Base-by-base conservation (phyloP, 441 rosid genomes). In the Populus hybrid region DNA sequence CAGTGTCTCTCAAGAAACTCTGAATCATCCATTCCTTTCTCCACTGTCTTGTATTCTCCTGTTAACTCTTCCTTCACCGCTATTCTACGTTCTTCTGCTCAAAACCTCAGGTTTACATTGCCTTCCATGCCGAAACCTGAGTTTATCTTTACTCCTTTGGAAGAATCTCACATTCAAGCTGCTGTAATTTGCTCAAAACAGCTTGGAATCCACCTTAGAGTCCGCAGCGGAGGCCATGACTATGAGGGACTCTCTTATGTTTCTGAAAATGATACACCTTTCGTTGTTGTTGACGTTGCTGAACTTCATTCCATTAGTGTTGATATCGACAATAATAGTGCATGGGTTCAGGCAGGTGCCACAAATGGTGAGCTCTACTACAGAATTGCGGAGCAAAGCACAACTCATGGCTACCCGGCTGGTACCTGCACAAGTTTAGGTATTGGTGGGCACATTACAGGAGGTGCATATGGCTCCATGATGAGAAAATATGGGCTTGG, bases 391-490 rank as follows among this genome's bases (percentile, higher is more conserved):
- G 32, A 3, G 32, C 32, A 30, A 30, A 30, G 32, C 32, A 30
- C 32, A 30, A 30, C 32, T 30, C 32, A 30, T 30, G 32, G 32
- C 32, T 30, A 30, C 32, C 32, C 32, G 32, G 32, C 32, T 30
- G 32, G 32, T 30, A 30, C 32, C 32, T 30, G 32, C 32, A 30
- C 32, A 30, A 30, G 32, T 30, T 30, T 30, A 30, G 32, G 32
- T 30, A 30, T 30, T 30, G 32, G 32, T 30, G 32, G 32, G 32
- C 32, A 30, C 32, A 30, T 30, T 30, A 30, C 32, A 30, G 92
- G 94, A 1, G 93, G 97, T 16, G 97, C 91, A 9, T 89, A 89
- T 71, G 94, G 94, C 42, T 74, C 93, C 61, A 86, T 90, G 94
- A 86, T 92, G 93, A 84, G 97, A 70, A 92, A 88, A 76, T 88